Conservation (phyloP, 2,329 filamentous ascomycete species). For the Lomentospora prolificans region DNA sequence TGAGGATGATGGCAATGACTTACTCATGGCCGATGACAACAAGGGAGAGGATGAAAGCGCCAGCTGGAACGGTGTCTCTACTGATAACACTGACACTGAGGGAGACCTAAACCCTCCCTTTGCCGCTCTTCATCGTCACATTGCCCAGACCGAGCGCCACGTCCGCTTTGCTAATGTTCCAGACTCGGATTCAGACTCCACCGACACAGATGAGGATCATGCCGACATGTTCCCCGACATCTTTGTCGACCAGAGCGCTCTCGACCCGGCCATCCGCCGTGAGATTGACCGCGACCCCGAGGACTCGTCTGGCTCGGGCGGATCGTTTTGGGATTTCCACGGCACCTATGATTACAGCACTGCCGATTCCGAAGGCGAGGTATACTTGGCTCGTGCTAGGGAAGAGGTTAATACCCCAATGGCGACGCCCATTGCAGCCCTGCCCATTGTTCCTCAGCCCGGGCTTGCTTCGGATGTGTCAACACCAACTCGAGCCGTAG, state of each 20-base stretch:
- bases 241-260: constrained; percentile 63
- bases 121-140: constrained; percentile 22
- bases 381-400: constrained; percentile 24
- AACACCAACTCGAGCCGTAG: constrained; percentile 21
- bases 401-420: constrained; percentile 30
- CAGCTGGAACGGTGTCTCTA: constrained; percentile 48
- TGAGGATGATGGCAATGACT: constrained; percentile 17
- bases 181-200: constrained; percentile 56
- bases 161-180: constrained; percentile 65
- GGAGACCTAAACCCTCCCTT: constrained; percentile 28
- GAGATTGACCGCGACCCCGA: constrained; percentile 62
- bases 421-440: constrained; percentile 25
- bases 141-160: constrained; percentile 40
- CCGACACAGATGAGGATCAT: constrained; percentile 47
- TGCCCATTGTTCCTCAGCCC: constrained; percentile 13
- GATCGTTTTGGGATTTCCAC: constrained; percentile 54
- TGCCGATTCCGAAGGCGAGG: constrained; percentile 32
- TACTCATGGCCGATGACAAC: constrained; percentile 17
- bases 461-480: constrained; percentile 13
- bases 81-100: constrained; percentile 34
- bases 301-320: constrained; percentile 43
- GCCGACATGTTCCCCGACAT: constrained; percentile 66
- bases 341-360: constrained; percentile 31
- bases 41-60: constrained; percentile 30
- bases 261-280: constrained; percentile 62